A percentile compares a stretch with the other conserved stretches of the same genome.
phyloP scores from a whole-genome alignment of 202 grass and related monocot genomes.

The Zizania palustris region DNA sequence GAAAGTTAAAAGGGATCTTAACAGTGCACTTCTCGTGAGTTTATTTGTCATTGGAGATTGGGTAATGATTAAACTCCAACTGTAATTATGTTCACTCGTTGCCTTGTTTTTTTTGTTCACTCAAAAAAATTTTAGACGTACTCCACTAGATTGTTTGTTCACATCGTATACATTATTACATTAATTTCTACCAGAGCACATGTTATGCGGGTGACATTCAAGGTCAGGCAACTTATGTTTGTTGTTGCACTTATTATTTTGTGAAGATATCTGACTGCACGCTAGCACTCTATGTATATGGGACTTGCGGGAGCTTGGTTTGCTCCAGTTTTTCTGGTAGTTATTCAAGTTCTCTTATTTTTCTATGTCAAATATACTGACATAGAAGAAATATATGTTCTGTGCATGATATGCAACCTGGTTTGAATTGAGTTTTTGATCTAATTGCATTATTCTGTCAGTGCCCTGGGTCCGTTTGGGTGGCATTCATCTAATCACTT shows the following conservation, averaged over 20 bases:
- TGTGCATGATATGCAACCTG: not conserved
- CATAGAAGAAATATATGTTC: slow-evolving; percentile 4
- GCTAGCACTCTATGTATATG: not conserved
- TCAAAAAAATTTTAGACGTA: not conserved
- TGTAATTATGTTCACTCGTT: not conserved
- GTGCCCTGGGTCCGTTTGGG: not conserved
- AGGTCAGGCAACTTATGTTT: not conserved
- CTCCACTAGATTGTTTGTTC: not conserved
- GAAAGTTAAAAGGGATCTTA: slow-evolving; percentile 66
- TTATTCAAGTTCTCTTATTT: slow-evolving; percentile 6
- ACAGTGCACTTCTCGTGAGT: slow-evolving; percentile 70
- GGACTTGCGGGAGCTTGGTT: not conserved
- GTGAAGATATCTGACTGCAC: not conserved
- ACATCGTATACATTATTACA: not conserved
- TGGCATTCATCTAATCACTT: not conserved
- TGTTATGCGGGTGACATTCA: not conserved
- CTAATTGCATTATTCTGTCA: not conserved
- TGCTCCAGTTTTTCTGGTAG: slow-evolving; percentile 8
- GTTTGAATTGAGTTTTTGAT: slow-evolving; percentile 9
- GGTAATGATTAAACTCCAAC: slow-evolving; percentile 55
- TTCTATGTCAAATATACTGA: slow-evolving; percentile 18
- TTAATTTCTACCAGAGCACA: too few species aligned
- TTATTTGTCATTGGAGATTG: slow-evolving; percentile 91
- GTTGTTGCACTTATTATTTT: not conserved
- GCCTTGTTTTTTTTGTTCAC: not conserved